Conservation (phyloP, 2,329 filamentous ascomycete genomes). For the Xylariales sp. region DNA sequence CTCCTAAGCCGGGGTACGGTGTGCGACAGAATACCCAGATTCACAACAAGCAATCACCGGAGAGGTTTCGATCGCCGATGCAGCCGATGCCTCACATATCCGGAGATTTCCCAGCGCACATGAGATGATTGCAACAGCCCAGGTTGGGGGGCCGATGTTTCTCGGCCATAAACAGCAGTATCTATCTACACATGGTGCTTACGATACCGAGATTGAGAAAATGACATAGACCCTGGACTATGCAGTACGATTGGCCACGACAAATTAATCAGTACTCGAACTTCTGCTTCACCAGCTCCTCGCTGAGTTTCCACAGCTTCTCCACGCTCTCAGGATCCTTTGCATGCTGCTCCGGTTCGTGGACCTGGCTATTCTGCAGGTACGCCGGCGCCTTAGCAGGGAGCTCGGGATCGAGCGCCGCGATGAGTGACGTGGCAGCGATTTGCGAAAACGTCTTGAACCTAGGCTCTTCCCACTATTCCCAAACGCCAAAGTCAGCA, state of each 20-base stretch:
- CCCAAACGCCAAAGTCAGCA: constrained; percentile 12
- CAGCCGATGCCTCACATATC: constrained; percentile 8
- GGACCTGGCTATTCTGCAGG: constrained; percentile 45
- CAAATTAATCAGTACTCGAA: constrained; percentile 40
- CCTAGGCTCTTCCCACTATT: constrained; percentile 40
- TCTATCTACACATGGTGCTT: constrained; percentile 1
- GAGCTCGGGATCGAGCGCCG: constrained; percentile 53
- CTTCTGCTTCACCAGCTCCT: constrained; percentile 54
- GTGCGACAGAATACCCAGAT: neutral
- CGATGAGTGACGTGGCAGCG: constrained; percentile 55
- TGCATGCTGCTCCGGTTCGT: constrained; percentile 50
- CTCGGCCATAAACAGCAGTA: neutral
- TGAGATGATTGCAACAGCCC: neutral
- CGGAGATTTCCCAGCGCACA: constrained; percentile 2
- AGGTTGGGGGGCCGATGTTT: neutral
- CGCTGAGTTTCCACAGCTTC: constrained; percentile 59
- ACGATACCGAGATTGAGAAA: too few species aligned
- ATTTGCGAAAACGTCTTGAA: constrained; percentile 55
- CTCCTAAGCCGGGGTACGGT: neutral
- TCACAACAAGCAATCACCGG: constrained; percentile 10
- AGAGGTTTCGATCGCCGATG: neutral
- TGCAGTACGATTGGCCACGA: constrained; percentile 3
- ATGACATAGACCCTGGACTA: neutral
- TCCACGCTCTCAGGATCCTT: constrained; percentile 53
- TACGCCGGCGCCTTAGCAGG: constrained; percentile 51